Conservation (phyloP, 2,329 filamentous ascomycete species). For the Mycosphaerella arachidis region DNA sequence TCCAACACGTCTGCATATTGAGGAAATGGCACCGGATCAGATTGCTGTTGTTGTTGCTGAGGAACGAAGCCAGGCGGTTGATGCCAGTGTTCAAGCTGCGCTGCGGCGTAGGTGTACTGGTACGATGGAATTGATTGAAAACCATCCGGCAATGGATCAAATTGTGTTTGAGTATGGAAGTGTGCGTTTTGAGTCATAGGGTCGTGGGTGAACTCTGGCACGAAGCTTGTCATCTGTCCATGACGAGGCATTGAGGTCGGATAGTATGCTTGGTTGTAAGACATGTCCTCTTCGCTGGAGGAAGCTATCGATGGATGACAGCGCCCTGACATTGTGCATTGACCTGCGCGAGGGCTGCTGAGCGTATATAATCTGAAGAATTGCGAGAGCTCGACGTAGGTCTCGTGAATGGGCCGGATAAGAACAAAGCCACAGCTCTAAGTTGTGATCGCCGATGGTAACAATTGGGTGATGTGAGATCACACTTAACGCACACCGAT, state of each 20-base stretch:
- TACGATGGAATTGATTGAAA: constrained; percentile 1
- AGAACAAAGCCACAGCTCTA: not conserved
- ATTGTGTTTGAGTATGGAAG: not conserved
- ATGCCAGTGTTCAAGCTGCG: constrained; percentile 10
- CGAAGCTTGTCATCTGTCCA: not conserved
- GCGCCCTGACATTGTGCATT: constrained; percentile 20
- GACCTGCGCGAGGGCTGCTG: not conserved
- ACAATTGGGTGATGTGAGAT: not conserved
- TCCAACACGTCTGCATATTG: constrained; percentile 15
- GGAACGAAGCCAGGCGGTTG: constrained; percentile 10
- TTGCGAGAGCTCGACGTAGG: not conserved
- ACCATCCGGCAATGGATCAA: constrained; percentile 8
- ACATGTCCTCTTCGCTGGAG: not conserved
- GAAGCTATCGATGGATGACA: constrained; percentile 9
- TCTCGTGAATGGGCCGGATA: not conserved
- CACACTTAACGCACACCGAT: not conserved
- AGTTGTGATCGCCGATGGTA: not conserved
- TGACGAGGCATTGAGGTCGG: not conserved
- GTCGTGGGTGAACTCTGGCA: not conserved
- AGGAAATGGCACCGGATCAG: constrained; percentile 7
- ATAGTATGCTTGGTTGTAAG: not conserved
- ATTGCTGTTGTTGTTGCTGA: constrained; percentile 4
- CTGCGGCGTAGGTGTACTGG: not conserved
- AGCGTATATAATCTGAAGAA: not conserved
- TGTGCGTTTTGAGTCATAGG: not conserved